Conservation (phyloP, 116 monocot species). For the Zostera marina region DNA sequence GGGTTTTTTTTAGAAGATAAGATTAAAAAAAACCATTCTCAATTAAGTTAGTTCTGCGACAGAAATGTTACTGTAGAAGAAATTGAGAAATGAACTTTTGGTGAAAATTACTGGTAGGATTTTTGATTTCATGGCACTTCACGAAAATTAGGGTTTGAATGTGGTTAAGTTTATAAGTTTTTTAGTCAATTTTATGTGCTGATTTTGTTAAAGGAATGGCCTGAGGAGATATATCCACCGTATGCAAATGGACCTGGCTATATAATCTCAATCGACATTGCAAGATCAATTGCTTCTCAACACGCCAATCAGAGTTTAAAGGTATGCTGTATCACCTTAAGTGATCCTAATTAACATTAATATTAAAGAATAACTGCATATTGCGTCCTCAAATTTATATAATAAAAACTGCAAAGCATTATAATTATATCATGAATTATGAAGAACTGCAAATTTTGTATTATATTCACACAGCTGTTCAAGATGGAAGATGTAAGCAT, state of each 20-base stretch:
- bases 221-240: constrained; percentile 79
- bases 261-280: constrained; percentile 77
- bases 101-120: too few species aligned
- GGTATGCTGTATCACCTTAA: constrained; percentile 10
- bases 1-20: too few species aligned
- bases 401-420: too few species aligned
- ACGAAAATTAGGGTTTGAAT: too few species aligned
- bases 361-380: too few species aligned
- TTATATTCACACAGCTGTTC: constrained; percentile 48
- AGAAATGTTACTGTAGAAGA: too few species aligned
- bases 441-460: neutral
- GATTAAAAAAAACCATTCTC: too few species aligned
- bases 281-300: constrained; percentile 43
- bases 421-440: too few species aligned
- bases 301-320: constrained; percentile 53
- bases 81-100: too few species aligned
- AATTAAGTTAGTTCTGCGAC: too few species aligned
- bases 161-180: neutral
- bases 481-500: constrained; percentile 99
- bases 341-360: neutral
- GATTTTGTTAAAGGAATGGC: constrained; percentile 77
- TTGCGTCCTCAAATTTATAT: too few species aligned
- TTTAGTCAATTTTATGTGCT: neutral
- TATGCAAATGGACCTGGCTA: constrained; percentile 99
- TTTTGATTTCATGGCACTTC: too few species aligned